Conservation (phyloP, 2,329 filamentous ascomycete species). For the Cryphonectria naterciae region DNA sequence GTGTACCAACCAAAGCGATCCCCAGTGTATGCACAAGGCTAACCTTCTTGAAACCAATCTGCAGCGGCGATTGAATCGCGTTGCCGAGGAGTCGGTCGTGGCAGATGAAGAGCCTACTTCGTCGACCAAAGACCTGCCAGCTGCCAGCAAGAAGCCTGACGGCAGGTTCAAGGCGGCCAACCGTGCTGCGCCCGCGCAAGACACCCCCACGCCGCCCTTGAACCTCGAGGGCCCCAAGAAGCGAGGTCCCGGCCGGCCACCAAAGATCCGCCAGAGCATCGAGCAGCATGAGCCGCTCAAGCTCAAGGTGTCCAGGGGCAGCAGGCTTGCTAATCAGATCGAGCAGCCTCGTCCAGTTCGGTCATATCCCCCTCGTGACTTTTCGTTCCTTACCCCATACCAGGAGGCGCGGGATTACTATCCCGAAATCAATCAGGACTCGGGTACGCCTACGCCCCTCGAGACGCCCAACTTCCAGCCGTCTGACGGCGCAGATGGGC, state of each 20-base stretch:
- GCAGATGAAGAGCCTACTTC: slow-evolving; percentile 21
- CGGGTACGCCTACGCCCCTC: slow-evolving; percentile 20
- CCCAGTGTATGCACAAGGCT: background rate
- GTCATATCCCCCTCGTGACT: slow-evolving; percentile 20
- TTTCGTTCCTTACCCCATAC: slow-evolving; percentile 26
- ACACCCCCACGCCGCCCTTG: background rate
- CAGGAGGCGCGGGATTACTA: slow-evolving; percentile 22
- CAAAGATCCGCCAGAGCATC: slow-evolving; percentile 25
- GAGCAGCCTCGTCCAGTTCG: slow-evolving; percentile 24
- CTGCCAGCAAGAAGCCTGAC: slow-evolving; percentile 19
- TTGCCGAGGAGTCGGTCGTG: slow-evolving; percentile 18
- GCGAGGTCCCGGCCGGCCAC: slow-evolving; percentile 25
- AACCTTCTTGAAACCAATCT: background rate
- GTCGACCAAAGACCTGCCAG: slow-evolving; percentile 15
- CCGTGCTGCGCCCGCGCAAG: background rate
- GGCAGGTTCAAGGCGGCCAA: slow-evolving; percentile 19
- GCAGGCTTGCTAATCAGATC: slow-evolving; percentile 1
- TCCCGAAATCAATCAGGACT: slow-evolving; percentile 24
- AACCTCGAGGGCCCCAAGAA: slow-evolving; percentile 24
- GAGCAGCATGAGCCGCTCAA: slow-evolving; percentile 23
- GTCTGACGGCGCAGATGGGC: slow-evolving; percentile 22
- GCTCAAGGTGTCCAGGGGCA: slow-evolving; percentile 17
- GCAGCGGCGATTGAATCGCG: slow-evolving; percentile 25
- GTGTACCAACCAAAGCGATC: too few relatives aligned
- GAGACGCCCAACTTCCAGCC: slow-evolving; percentile 24